Evolutionary conservation across 345 rosid genomes (phyloP), one percentile per base, ranked within the genome.

Genomic region (Geranium rotundifolium): DNA sequence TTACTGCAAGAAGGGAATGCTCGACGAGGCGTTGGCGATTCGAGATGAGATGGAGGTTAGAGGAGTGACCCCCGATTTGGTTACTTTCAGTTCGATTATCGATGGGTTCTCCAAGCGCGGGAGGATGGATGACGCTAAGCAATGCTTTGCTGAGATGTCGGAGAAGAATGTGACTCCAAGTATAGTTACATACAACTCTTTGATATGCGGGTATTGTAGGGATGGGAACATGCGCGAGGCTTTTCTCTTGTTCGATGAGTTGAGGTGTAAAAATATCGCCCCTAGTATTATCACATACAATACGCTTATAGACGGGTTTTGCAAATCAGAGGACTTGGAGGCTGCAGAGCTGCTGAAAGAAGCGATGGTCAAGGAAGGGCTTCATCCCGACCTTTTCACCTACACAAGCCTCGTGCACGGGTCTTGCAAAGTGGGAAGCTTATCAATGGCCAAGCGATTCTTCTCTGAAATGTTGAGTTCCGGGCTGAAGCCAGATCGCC

Each of bases 391-490:
- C 67, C 82, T 82, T 55, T 39, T 55, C 67, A 88, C 96, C 5
- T 86, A 81, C 60, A 88, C 92, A 10, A 82, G 79, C 78, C 76
- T 88, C 61, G 78, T 82, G 0, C 73, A 78, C 69, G 88, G 84
- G 19, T 81, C 78, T 41, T 79, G 73, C 74, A 85, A 75, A 79
- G 58, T 67, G 63, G 85, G 88, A 62, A 72, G 81, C 70, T 41
- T 82, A 64, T 64, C 69, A 3, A 62, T 75, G 75, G 88, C 87
- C 19, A 75, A 67, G 61, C 70, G 70, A 58, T 63, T 77, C 74
- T 86, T 75, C 56, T 57, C 76, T 67, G 90, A 89, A 76, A 89
- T 84, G 92, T 49, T 75, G 79, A 57, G 55, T 46, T 67, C 61
- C 54, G 88, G 90, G 39, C 69, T 86, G 67, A 74, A 70, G 62